Percentiles rank a stretch among this genome's conserved stretches.
Conservation (phyloP, 495 filamentous ascomycete species). For the Daldinia vernicosa region DNA sequence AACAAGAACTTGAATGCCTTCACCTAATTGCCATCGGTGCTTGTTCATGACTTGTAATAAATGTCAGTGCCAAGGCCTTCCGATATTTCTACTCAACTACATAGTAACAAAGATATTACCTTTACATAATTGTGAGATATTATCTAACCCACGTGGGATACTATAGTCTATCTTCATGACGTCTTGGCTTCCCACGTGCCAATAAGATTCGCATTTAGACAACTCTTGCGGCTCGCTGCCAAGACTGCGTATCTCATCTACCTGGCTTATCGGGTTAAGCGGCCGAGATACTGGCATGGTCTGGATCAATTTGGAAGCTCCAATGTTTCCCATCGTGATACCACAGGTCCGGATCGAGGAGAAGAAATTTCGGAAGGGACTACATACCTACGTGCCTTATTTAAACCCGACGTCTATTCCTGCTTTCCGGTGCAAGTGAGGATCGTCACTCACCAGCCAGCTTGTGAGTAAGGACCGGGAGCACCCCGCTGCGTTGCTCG, state of each 20-base stretch:
- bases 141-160: not conserved
- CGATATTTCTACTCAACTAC: too few species aligned
- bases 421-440: not conserved
- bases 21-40: too few species aligned
- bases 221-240: conserved; percentile 4
- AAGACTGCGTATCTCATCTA: conserved; percentile 17
- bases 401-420: conserved; percentile 9
- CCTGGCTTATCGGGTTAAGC: conserved; percentile 31
- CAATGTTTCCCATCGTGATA: conserved; percentile 1
- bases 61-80: too few species aligned
- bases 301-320: conserved; percentile 7
- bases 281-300: conserved; percentile 13
- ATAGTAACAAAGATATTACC: not conserved
- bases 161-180: conserved; percentile 17
- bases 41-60: too few species aligned
- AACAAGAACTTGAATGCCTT: not conserved
- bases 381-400: conserved; percentile 8
- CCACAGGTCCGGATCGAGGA: conserved; percentile 16
- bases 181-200: conserved; percentile 34
- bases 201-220: conserved; percentile 28
- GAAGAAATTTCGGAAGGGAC: conserved; percentile 16
- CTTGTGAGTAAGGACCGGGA: not conserved
- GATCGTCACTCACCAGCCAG: not conserved
- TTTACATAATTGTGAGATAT: not conserved
- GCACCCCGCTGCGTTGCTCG: not conserved